A percentile compares a stretch with the other conserved stretches of the same genome.
Conservation (phyloP, 2,329 filamentous ascomycete species). For the Sporothrix euskadiensis region DNA sequence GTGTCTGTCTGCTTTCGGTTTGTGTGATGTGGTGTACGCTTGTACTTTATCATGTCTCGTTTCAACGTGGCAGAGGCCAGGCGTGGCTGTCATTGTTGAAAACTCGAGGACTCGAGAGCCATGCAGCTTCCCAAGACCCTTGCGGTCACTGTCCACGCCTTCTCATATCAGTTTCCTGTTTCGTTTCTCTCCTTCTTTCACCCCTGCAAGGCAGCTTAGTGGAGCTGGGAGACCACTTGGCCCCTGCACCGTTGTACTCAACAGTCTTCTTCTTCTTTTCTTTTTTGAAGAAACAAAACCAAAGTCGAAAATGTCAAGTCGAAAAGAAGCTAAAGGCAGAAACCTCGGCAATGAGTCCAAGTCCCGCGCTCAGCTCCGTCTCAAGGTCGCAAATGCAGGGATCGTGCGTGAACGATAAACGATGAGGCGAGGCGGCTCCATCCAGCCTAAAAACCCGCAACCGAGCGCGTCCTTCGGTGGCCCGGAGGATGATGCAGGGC, state of each 20-base stretch:
- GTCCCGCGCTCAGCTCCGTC: no score
- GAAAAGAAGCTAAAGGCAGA: no score
- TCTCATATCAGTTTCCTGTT: neutral
- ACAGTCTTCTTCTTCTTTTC: neutral
- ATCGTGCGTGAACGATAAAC: neutral
- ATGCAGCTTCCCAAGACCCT: neutral
- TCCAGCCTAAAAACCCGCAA: constrained; percentile 12
- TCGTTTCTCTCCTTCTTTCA: neutral
- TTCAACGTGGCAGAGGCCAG: neutral
- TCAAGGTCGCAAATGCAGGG: neutral
- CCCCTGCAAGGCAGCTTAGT: neutral
- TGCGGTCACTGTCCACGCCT: neutral
- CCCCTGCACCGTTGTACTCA: neutral
- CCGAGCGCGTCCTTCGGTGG: neutral
- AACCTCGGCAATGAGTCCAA: neutral
- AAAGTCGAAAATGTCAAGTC: neutral
- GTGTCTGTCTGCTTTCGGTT: neutral
- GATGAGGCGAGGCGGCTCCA: constrained; percentile 1
- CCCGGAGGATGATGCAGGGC: neutral
- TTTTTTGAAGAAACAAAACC: neutral
- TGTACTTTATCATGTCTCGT: constrained; percentile 6
- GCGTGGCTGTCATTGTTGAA: neutral
- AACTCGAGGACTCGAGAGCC: neutral
- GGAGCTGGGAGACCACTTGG: neutral
- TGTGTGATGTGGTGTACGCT: neutral